Evolutionary conservation across 2,329 filamentous ascomycete genomes (phyloP), one percentile per base, ranked within the genome.

Genomic region (Claviceps sp.): DNA sequence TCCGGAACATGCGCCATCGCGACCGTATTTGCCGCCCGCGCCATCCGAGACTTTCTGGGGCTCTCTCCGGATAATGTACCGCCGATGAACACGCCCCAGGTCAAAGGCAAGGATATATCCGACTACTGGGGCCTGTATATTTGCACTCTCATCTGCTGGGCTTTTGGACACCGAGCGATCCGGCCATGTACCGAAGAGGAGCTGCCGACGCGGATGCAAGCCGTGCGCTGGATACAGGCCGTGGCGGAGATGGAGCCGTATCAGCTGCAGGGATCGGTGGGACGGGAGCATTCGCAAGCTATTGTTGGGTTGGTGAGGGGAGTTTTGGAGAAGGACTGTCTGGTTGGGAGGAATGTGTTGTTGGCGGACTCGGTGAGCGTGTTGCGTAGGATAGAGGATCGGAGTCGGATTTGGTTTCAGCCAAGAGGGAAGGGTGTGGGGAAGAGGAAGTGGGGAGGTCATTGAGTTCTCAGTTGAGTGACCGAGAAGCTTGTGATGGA

Each of bases 141-240:
- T 7, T 80, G 76, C 55, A 68, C 75, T 7, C 68, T 82, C 48
- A 75, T 82, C 56, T 80, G 75, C 65, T 82, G 79, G 79, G 76
- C 77, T 1, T 77, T 74, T 56, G 70, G 72, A 2, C 67, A 75
- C 52, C 54, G 55, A 8, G 57, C 57, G 40, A 61, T 56, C 54
- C 54, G 56, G 47, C 55, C 52, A 47, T 57, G 51, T 16, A 54
- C 48, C 42, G 56, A 45, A 26, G 57, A 55, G 42, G 47, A 55
- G 44, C 58, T 56, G 54, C 61, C 58, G 50, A 52, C 38, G 39
- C 61, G 56, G 52, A 59, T 59, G 47, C 61, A 63, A 19, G 64
- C 66, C 24, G 51, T 66, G 26, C 59, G 54, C 40, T 73, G 67
- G 72, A 62, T 70, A 56, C 64, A 66, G 52, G 63, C 57, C 42